Conservation (phyloP, 1,139 yeast genomes). For the Hansenula anomala region DNA sequence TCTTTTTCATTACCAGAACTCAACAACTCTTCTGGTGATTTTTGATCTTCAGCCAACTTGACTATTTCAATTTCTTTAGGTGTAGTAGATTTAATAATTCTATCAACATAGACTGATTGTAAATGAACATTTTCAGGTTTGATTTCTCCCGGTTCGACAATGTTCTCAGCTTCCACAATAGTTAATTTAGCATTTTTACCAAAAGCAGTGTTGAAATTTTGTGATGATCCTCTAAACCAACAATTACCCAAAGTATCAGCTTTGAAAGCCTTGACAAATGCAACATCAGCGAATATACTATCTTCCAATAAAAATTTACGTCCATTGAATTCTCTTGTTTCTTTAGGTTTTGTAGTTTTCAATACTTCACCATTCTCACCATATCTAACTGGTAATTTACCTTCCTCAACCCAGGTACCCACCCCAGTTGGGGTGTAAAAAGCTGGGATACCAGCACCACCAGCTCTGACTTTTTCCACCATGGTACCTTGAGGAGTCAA, state of each 20-base stretch:
- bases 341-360: constrained; percentile 34
- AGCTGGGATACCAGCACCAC: constrained; percentile 47
- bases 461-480: constrained; percentile 48
- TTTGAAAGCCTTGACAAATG: constrained; percentile 42
- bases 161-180: constrained; percentile 47
- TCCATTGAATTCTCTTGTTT: constrained; percentile 38
- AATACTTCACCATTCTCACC: constrained; percentile 28
- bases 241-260: constrained; percentile 45
- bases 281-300: constrained; percentile 42
- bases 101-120: constrained; percentile 40
- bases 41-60: constrained; percentile 14
- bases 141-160: constrained; percentile 43
- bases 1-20: constrained; percentile 3
- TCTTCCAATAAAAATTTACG: constrained; percentile 38
- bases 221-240: constrained; percentile 42
- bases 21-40: constrained; percentile 15
- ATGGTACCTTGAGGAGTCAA: constrained; percentile 47
- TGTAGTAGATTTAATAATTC: constrained; percentile 36
- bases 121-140: constrained; percentile 42
- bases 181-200: constrained; percentile 43
- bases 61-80: constrained; percentile 40
- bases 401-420: constrained; percentile 48
- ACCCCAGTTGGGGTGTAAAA: constrained; percentile 46
- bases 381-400: constrained; percentile 41
- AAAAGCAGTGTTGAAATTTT: constrained; percentile 42